These are phyloP conservation scores for Ophiostoma angusticollis DNA, from an alignment of 2,329 filamentous ascomycete genomes.

Conservation along the genomic window DNA sequence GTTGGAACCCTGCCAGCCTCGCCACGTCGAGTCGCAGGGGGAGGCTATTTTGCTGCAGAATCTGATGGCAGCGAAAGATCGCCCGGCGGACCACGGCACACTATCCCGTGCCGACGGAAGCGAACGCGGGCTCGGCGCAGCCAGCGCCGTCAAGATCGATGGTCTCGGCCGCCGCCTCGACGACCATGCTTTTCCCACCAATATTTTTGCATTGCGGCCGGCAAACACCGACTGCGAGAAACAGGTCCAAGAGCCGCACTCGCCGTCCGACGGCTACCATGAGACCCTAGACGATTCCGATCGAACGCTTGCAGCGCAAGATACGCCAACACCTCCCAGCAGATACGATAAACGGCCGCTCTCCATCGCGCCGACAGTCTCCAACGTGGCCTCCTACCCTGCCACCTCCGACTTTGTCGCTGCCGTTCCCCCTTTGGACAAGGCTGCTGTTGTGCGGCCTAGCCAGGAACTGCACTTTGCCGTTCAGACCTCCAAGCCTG, in stretches of 20 bases:
- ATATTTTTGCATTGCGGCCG: not conserved
- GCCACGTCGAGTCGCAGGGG: conserved; percentile 3
- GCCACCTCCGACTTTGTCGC: conserved; percentile 9
- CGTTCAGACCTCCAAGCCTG: conserved; percentile 6
- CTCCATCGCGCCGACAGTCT: too few relatives aligned
- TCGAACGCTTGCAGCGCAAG: too few relatives aligned
- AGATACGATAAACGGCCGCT: too few relatives aligned
- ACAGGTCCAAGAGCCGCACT: not conserved
- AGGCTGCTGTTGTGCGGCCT: not conserved
- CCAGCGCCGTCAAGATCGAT: not conserved
- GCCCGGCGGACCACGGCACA: conserved; percentile 6
- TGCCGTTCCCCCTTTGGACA: conserved; percentile 5
- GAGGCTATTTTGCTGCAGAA: conserved; percentile 3
- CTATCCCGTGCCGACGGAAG: conserved; percentile 1
- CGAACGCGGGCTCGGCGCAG: not conserved
- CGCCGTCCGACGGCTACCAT: too few relatives aligned
- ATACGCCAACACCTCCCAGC: too few relatives aligned
- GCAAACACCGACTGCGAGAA: not conserved
- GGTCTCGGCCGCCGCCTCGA: not conserved
- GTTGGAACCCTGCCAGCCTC: conserved; percentile 1
- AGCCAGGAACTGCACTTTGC: conserved; percentile 9
- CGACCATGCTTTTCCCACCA: not conserved
- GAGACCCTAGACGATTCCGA: too few relatives aligned
- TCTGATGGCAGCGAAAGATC: conserved; percentile 11
- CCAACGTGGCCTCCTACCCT: too few relatives aligned